Evolutionary conservation across 129 eudicot species (phyloP).

Genomic region (Lactuca saligna): DNA sequence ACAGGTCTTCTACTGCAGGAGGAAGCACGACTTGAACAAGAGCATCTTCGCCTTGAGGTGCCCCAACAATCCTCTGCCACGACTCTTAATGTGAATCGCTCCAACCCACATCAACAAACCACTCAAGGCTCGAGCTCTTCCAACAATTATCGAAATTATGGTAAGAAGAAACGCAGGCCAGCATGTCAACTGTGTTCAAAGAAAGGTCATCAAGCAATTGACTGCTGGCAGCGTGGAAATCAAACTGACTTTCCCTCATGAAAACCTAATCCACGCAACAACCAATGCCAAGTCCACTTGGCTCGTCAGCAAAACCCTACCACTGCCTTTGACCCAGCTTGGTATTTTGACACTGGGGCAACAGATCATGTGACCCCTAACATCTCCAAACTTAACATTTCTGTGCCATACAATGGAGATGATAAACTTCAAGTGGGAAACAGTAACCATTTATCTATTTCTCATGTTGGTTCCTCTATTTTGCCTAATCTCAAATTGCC

Average conservation of each 20-base stretch:
- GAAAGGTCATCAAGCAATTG: neutral
- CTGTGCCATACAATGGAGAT: neutral
- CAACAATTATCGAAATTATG: neutral
- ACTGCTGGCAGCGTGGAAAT: too few species aligned
- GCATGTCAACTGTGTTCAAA: neutral
- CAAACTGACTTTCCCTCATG: neutral
- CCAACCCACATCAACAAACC: too few species aligned
- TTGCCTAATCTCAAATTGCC: too few species aligned
- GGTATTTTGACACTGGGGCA: too few species aligned
- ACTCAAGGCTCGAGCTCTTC: neutral
- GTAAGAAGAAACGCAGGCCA: neutral
- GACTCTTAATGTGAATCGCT: too few species aligned
- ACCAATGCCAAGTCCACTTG: neutral
- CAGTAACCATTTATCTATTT: too few species aligned
- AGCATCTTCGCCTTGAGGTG: too few species aligned
- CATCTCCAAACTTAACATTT: neutral
- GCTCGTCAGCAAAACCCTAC: neutral
- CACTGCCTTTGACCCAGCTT: neutral
- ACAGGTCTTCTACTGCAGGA: too few species aligned
- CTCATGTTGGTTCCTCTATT: too few species aligned
- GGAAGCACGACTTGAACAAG: too few species aligned
- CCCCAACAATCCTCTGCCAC: too few species aligned
- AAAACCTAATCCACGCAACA: neutral
- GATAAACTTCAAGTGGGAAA: too few species aligned
- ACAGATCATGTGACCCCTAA: constrained; percentile 2